These are phyloP conservation scores for Vicia faba DNA, from an alignment of 306 rosid species.

Conservation along the genomic window DNA sequence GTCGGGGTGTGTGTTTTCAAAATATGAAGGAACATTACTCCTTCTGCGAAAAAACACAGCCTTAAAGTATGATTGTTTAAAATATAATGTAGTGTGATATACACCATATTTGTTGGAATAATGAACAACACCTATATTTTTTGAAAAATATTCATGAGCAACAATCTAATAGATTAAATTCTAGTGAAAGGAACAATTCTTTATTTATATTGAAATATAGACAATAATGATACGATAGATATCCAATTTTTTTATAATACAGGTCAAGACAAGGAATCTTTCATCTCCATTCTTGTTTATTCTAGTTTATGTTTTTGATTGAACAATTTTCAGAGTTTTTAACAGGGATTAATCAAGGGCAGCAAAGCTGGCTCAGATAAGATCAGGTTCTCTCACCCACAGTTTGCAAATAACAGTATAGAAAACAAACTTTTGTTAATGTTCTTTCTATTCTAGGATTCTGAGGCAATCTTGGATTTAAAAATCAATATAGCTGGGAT, in stretches of 20 bases:
- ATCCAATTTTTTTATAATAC: conserved; percentile 10
- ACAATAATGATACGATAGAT: conserved; percentile 18
- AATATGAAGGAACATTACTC: conserved; percentile 21
- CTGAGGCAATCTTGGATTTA: conserved; percentile 16
- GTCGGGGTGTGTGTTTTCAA: conserved; percentile 6
- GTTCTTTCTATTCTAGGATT: conserved; percentile 9
- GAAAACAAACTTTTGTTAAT: conserved; percentile 3
- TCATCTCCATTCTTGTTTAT: conserved; percentile 21
- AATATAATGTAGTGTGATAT: conserved; percentile 12
- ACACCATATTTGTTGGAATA: conserved; percentile 12
- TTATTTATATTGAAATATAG: conserved; percentile 10
- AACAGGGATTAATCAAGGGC: conserved; percentile 22
- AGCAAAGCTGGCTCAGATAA: conserved; percentile 5
- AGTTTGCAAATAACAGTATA: conserved; percentile 9
- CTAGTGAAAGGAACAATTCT: conserved; percentile 20
- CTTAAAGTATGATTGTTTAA: conserved; percentile 3
- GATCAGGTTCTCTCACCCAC: conserved; percentile 23
- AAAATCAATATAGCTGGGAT: conserved; percentile 18
- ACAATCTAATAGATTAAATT: conserved; percentile 11
- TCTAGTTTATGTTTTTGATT: conserved; percentile 9
- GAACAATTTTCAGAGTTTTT: conserved; percentile 10
- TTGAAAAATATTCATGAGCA: conserved; percentile 30
- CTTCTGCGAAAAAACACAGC: conserved; percentile 5
- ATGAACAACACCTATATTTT: conserved; percentile 6
- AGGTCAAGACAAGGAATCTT: not conserved